A percentile compares a stretch with the other conserved stretches of the same genome.
Evolutionary conservation across 805 yeast species (phyloP).

Genomic region (Yamadazyma sp.): DNA sequence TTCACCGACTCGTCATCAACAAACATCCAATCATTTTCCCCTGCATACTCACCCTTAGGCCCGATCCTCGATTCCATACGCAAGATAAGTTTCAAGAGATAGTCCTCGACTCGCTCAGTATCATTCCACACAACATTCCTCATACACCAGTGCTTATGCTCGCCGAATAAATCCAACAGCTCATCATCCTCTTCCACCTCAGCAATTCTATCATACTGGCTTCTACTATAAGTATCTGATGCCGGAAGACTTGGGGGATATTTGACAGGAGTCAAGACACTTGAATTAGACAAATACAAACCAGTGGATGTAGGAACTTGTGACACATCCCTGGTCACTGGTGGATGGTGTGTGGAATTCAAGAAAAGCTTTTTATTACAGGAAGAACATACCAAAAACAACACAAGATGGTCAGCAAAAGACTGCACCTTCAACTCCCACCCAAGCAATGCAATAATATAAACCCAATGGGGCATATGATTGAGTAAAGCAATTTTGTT

Average conservation of each 20-base stretch:
- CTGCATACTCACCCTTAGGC: conserved; percentile 23
- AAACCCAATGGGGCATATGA: conserved; percentile 32
- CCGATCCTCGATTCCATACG: conserved; percentile 25
- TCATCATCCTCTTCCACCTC: conserved; percentile 21
- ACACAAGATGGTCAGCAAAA: conserved; percentile 24
- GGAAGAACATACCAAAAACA: conserved; percentile 34
- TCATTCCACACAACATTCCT: conserved; percentile 5
- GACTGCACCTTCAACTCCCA: conserved; percentile 38
- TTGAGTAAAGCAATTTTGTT: conserved; percentile 25
- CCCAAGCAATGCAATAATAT: conserved; percentile 35
- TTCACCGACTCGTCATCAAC: conserved; percentile 12
- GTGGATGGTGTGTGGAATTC: conserved; percentile 16
- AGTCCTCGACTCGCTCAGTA: conserved; percentile 13
- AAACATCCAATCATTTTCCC: conserved; percentile 8
- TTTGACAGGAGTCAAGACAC: conserved; percentile 30
- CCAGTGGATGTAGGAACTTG: conserved; percentile 13
- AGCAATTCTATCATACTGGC: conserved; percentile 20
- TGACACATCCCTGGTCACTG: conserved; percentile 6
- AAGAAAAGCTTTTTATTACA: conserved; percentile 39
- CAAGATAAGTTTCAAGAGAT: conserved; percentile 24
- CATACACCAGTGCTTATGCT: conserved; percentile 42
- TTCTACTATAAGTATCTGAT: neutral
- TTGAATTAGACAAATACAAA: conserved; percentile 22
- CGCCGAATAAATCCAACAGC: conserved; percentile 21
- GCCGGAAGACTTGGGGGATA: conserved; percentile 21